Base-by-base conservation (phyloP, 768 basidiomycete genomes). In the Boletus subparvulus region DNA sequence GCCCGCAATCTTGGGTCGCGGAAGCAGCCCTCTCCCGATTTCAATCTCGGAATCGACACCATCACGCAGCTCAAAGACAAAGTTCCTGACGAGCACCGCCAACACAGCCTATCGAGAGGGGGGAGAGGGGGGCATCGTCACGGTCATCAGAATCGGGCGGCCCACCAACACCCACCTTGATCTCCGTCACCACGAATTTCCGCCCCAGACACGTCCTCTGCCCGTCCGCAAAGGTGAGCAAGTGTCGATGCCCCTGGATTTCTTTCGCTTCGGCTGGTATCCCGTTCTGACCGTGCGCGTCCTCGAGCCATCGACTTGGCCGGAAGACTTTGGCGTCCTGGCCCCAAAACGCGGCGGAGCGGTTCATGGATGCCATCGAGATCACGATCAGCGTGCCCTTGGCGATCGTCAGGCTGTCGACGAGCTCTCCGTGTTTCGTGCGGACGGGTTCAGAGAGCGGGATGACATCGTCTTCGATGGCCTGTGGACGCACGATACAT, bases 291-390 rank as follows among this genome's bases (percentile, higher is more conserved):
- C 58, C 35, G 13, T 32, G 35, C n/a, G 16, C 37, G 2, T 69
- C 68, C 13, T 67, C 66, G 10, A 88, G 71, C 88, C 88, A 90
- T 16, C 87, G 74, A 50, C 83, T 82, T 0, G 87, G 87, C 30
- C 77, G 73, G 65, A 85, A 90, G 30, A 78, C 75, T 24, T 78
- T 75, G 1, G 84, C 79, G 50, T 84, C 80, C 0, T 75, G 64
- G 0, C 88, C 88, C 88, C 88, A 89, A 24, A 86, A 65, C 0
- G 66, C 71, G 44, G 75, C 73, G 6, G 80, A 79, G 8, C 73
- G 69, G 63, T 88, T 87, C 52, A 84, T 75, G 16, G 69, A 71
- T 17, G 68, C 58, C 33, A 85, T 77, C 1, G 82, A 76, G 3
- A 79, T 64, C 9, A 71, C 47, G 16, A 87, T 58, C 1, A 67